Evolutionary conservation across 2,329 filamentous ascomycete species (phyloP), one percentile per base, ranked within the genome.

Genomic region (Graphilbum sp.): DNA sequence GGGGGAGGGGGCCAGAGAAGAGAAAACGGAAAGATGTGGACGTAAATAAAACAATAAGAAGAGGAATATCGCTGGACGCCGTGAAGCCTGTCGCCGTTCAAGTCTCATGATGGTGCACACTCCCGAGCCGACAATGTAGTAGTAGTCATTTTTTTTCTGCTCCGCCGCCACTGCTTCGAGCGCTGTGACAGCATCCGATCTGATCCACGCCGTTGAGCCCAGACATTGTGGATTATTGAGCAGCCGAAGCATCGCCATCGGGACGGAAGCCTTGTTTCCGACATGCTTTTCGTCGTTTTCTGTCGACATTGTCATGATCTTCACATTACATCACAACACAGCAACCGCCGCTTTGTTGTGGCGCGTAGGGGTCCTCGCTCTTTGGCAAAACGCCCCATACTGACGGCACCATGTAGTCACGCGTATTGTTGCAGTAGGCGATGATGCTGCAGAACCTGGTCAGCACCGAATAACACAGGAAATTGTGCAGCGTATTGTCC

Each of bases 321-420:
- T n/a, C n/a, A n/a, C 19, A 10, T 7, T 73, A 96, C 88, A 96
- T 96, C 62, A 98, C 77, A 53, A 80, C 71, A 66, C 90, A 98
- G 75, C 90, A 98, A 52, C 86, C 82, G 55, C 77, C 81, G 50
- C 74, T 84, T 64, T 92, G 85, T 67, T 92, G 88, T 49, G 88
- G 88, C 53, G 88, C 86, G 58, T 98, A 98, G n/a, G 90, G 90
- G 58, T 98, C 90, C 57, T 96, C 90, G 59, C 82, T 79, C 68
- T 86, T 88, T 55, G 92, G 85, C 47, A 96, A 85, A 44, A 79
- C 74, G 49, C 88, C 88, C 90, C 90, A 98, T 59, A 92, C 83
- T 38, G 86, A 93, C 37, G 87, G 87, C 38, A 96, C 87, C 90
- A 98, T 96, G 67, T 93, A 96, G 60, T 98, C 90, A 61, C 88